Evolutionary conservation across 495 filamentous ascomycete genomes (phyloP).

Genomic region (Podospora sp.): DNA sequence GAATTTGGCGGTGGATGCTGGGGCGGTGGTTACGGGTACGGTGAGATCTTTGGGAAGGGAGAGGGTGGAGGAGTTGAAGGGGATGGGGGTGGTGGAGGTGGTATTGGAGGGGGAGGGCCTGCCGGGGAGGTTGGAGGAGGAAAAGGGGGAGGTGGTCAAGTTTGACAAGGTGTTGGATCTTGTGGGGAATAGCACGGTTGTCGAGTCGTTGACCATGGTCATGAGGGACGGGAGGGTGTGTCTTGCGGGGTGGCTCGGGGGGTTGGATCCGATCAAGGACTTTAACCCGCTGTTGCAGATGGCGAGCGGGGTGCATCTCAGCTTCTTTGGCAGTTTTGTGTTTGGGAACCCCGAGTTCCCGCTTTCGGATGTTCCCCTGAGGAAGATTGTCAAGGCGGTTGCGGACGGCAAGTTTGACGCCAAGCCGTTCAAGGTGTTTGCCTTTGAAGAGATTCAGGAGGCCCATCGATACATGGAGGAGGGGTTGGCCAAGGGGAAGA

Average conservation of each 20-base stretch:
- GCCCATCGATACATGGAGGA: slow-evolving; percentile 14
- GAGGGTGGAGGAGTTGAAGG: too few species aligned
- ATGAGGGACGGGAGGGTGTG: slow-evolving; percentile 43
- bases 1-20: slow-evolving; percentile 46
- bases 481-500: slow-evolving; percentile 16
- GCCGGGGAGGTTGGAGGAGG: slow-evolving; percentile 20
- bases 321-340: slow-evolving; percentile 48
- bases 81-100: too few species aligned
- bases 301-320: slow-evolving; percentile 54
- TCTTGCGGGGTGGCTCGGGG: slow-evolving; percentile 50
- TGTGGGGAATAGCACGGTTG: slow-evolving; percentile 46
- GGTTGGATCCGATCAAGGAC: slow-evolving; percentile 47
- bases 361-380: slow-evolving; percentile 46
- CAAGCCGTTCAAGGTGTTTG: slow-evolving; percentile 13
- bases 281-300: slow-evolving; percentile 54
- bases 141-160: slow-evolving; percentile 24
- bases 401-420: slow-evolving; percentile 11
- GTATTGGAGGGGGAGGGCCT: too few species aligned
- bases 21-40: slow-evolving; percentile 46
- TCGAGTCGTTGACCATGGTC: slow-evolving; percentile 45
- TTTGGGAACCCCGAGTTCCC: slow-evolving; percentile 47
- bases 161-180: slow-evolving; percentile 47
- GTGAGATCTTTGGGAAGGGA: slow-evolving; percentile 29
- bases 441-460: slow-evolving; percentile 17
- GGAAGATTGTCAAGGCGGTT: slow-evolving; percentile 10